Conservation (phyloP, 495 filamentous ascomycete species). For the Echria macrotheca region DNA sequence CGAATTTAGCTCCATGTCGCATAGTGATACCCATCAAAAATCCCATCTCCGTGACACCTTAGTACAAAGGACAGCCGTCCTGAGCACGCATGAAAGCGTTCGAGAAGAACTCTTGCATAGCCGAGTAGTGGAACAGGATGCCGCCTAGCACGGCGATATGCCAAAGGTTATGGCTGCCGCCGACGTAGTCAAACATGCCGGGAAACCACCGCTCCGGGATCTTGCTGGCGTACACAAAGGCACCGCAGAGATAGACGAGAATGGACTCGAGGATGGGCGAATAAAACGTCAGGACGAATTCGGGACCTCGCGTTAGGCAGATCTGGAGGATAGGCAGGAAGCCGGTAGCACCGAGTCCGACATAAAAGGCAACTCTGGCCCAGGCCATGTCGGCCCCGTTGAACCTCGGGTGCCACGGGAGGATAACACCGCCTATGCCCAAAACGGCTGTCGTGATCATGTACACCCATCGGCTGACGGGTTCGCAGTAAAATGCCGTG, state of each 20-base stretch:
- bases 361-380: slow-evolving; percentile 87
- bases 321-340: slow-evolving; percentile 86
- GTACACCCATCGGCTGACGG: slow-evolving; percentile 78
- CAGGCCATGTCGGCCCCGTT: slow-evolving; percentile 90
- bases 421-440: slow-evolving; percentile 80
- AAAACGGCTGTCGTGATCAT: slow-evolving; percentile 75
- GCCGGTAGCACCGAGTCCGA: slow-evolving; percentile 81
- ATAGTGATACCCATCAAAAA: too few species aligned
- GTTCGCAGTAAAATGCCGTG: slow-evolving; percentile 97
- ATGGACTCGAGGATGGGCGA: slow-evolving; percentile 81
- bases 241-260: slow-evolving; percentile 78
- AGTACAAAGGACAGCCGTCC: slow-evolving; percentile 44
- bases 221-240: slow-evolving; percentile 85
- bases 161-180: slow-evolving; percentile 96
- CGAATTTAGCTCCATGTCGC: too few species aligned
- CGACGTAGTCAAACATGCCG: slow-evolving; percentile 89
- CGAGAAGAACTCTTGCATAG: slow-evolving; percentile 93
- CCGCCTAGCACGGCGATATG: slow-evolving; percentile 91
- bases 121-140: slow-evolving; percentile 93
- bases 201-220: slow-evolving; percentile 90
- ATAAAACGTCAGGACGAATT: slow-evolving; percentile 79
- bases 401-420: slow-evolving; percentile 96
- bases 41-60: too few species aligned
- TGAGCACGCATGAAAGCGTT: slow-evolving; percentile 71
- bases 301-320: slow-evolving; percentile 64